Percentiles rank a stretch among this genome's conserved stretches.
phyloP scores from a whole-genome alignment of 306 rosid genomes.

The Purshia tridentata region DNA sequence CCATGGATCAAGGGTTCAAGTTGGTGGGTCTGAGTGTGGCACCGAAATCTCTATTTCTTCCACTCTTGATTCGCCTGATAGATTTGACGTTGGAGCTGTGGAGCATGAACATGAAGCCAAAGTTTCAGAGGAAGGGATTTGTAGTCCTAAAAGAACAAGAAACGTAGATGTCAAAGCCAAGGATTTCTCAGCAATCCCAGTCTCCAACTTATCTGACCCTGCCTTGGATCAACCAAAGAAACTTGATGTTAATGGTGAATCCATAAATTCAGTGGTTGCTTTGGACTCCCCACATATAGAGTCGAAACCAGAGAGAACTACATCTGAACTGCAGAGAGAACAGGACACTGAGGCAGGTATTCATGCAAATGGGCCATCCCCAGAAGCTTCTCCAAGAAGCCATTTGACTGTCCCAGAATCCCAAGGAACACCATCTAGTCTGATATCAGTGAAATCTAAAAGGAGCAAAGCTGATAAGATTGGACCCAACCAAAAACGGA shows the following conservation, averaged over 20 bases:
- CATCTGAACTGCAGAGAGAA: slow-evolving; percentile 41
- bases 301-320: slow-evolving; percentile 36
- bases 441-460: slow-evolving; percentile 60
- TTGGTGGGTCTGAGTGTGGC: slow-evolving; percentile 78
- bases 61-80: slow-evolving; percentile 85
- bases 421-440: slow-evolving; percentile 93
- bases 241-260: slow-evolving; percentile 27
- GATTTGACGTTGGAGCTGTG: slow-evolving; percentile 52
- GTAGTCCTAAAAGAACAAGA: slow-evolving; percentile 31
- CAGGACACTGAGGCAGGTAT: slow-evolving; percentile 28
- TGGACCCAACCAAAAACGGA: slow-evolving; percentile 49
- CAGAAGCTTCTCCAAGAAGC: slow-evolving; percentile 81
- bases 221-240: slow-evolving; percentile 42
- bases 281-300: slow-evolving; percentile 38
- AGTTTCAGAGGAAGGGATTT: slow-evolving; percentile 42
- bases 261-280: slow-evolving; percentile 29
- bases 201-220: slow-evolving; percentile 27
- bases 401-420: slow-evolving; percentile 69
- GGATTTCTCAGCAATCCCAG: slow-evolving; percentile 23
- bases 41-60: slow-evolving; percentile 84
- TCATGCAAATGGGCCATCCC: slow-evolving; percentile 48
- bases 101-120: slow-evolving; percentile 51
- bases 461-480: slow-evolving; percentile 46
- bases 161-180: slow-evolving; percentile 35
- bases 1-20: slow-evolving; percentile 43